Evolutionary conservation across 2,329 filamentous ascomycete species (phyloP), one percentile per base, ranked within the genome.

Genomic region (Pseudogymnoascus sp.): DNA sequence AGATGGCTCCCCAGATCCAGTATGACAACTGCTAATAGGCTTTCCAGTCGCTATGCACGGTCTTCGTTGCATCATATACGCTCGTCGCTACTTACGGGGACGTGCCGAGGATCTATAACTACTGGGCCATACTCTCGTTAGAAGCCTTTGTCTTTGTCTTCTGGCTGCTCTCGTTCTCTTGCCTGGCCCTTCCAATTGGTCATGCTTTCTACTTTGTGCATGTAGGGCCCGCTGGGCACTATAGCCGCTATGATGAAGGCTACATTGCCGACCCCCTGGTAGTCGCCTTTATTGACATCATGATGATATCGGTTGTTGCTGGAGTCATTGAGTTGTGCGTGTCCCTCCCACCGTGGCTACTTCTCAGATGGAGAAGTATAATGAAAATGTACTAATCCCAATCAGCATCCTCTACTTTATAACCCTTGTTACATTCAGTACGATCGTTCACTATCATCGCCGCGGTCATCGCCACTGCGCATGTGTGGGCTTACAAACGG

Each of bases 251-350:
- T 29, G 46, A 53, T 31, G 15, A n/a, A 2, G 46, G 26, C 10
- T 53, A 19, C n/a, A 17, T 53, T 10, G 7, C 46, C 11, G 26
- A 53, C 23, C 26, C 26, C 5, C 2, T 17, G 31, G 10, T 53
- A 17, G 17, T 53, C n/a, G 46, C 46, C n/a, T 31, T 53, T 31
- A 19, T 53, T 53, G 46, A 53, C 46, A 26, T 53, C 26, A 53
- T 53, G 46, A 53, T 53, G 46, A 26, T 53, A 13, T 53, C 46
- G n/a, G 46, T 53, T 53, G 46, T 17, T 53, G 46, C 26, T 53
- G 46, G 46, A 1, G 4, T 53, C n/a, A 53, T 53, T 53, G 46
- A 53, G 26, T 53, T 53, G 46, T 53, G 26, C n/a, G 26, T 53
- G n/a, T 19, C n/a, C 9, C 26, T 53, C n/a, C 46, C 46, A 53